Evolutionary conservation across 2,329 filamentous ascomycete species (phyloP).

Genomic region (Cladobotryum protrusum): DNA sequence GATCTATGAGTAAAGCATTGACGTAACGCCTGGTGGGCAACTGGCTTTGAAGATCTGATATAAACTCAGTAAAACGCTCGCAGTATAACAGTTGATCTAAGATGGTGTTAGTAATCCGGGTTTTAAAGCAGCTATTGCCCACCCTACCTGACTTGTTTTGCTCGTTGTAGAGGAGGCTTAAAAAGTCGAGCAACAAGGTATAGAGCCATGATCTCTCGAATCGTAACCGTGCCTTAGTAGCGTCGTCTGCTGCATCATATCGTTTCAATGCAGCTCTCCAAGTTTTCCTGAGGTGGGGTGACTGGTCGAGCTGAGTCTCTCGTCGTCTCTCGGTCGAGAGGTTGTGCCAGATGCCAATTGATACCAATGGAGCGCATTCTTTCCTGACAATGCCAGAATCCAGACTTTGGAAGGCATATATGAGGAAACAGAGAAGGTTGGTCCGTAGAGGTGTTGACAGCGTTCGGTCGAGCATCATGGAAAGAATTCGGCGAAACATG

Average conservation of each 20-base stretch:
- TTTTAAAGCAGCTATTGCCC: background rate
- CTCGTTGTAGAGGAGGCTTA: conserved; percentile 62
- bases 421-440: conserved; percentile 83
- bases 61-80: conserved; percentile 86
- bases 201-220: conserved; percentile 96
- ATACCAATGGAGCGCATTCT: conserved; percentile 91
- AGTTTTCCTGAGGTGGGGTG: conserved; percentile 72
- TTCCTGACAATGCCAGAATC: conserved; percentile 86
- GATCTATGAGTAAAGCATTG: conserved; percentile 77
- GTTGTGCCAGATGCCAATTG: conserved; percentile 94
- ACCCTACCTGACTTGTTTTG: conserved; percentile 40
- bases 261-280: conserved; percentile 85
- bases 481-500: conserved; percentile 83
- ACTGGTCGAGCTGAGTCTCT: conserved; percentile 66
- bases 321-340: conserved; percentile 70
- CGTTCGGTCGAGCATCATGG: conserved; percentile 71
- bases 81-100: conserved; percentile 71
- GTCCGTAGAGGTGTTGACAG: conserved; percentile 63
- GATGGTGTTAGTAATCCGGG: conserved; percentile 14
- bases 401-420: conserved; percentile 86
- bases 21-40: conserved; percentile 90
- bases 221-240: conserved; percentile 68
- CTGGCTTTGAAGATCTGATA: conserved; percentile 88
- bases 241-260: conserved; percentile 79
- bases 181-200: conserved; percentile 75